Evolutionary conservation across 1,139 yeast species (phyloP).

Genomic region (Kluyveromyces sp.): DNA sequence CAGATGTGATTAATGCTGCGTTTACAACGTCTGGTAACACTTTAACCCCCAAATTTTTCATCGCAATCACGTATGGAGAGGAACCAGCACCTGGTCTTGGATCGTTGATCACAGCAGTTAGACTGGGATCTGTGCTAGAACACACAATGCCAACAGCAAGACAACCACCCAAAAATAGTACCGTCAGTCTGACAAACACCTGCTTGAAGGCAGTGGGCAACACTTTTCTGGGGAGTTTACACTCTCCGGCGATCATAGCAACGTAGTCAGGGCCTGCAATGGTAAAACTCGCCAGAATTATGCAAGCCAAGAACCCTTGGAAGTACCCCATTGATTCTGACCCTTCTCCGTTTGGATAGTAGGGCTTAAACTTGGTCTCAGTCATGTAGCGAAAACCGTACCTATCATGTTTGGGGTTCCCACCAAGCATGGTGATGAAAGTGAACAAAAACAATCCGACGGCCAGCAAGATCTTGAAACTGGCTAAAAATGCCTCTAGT

Average conservation of each 20-base stretch:
- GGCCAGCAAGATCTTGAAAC: conserved; percentile 65
- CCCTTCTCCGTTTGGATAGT: conserved; percentile 43
- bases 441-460: conserved; percentile 68
- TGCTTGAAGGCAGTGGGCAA: conserved; percentile 74
- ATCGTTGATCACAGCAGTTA: conserved; percentile 37
- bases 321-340: conserved; percentile 47
- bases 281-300: conserved; percentile 57
- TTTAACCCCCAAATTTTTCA: conserved; percentile 45
- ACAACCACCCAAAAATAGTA: conserved; percentile 61
- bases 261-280: conserved; percentile 83
- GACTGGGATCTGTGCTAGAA: conserved; percentile 44
- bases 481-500: conserved; percentile 70
- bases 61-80: conserved; percentile 59
- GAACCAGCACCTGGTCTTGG: conserved; percentile 55
- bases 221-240: conserved; percentile 66
- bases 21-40: conserved; percentile 60
- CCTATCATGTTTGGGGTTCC: conserved; percentile 60
- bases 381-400: conserved; percentile 65
- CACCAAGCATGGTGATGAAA: conserved; percentile 77
- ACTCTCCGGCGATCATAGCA: conserved; percentile 80
- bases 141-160: conserved; percentile 54
- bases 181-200: conserved; percentile 62
- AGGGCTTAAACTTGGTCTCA: conserved; percentile 49
- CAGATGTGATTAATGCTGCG: conserved; percentile 52
- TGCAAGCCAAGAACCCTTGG: conserved; percentile 61